These are phyloP conservation scores for Apiosordaria backusii DNA, from an alignment of 495 filamentous ascomycete genomes.

Conservation along the genomic window DNA sequence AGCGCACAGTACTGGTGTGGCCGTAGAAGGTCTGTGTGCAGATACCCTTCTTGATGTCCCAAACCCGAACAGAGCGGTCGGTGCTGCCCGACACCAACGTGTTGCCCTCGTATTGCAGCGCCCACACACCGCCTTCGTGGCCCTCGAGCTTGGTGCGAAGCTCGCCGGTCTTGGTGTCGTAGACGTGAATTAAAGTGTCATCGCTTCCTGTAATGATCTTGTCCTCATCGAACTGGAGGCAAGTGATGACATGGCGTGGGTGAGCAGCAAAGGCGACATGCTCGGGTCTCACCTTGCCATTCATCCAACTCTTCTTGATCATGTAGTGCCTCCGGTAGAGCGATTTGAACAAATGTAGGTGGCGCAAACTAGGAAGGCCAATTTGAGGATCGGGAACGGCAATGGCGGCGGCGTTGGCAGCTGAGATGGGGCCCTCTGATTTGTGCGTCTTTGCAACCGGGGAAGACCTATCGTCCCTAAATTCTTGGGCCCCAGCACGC, in stretches of 20 bases:
- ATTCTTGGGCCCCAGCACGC: conserved; percentile 45
- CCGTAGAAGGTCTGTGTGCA: conserved; percentile 96
- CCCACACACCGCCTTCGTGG: conserved; percentile 98
- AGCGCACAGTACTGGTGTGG: conserved; percentile 95
- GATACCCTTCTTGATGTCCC: conserved; percentile 89
- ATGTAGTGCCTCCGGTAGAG: conserved; percentile 89
- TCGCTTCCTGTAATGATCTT: conserved; percentile 98
- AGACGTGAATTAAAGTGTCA: conserved; percentile 97
- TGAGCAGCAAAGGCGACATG: conserved; percentile 96
- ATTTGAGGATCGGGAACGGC: conserved; percentile 79
- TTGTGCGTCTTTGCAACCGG: conserved; percentile 38
- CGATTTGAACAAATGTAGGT: conserved; percentile 91
- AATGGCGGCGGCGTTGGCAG: conserved; percentile 73
- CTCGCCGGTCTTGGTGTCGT: conserved; percentile 92
- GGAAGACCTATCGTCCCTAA: conserved; percentile 35
- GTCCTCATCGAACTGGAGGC: conserved; percentile 94
- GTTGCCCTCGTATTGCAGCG: conserved; percentile 93
- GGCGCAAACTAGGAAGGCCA: conserved; percentile 72
- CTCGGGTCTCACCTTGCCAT: conserved; percentile 74
- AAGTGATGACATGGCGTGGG: conserved; percentile 94
- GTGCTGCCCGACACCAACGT: conserved; percentile 94
- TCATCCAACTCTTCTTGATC: conserved; percentile 88
- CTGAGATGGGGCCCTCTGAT: conserved; percentile 79
- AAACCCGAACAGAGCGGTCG: conserved; percentile 91
- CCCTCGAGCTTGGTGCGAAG: conserved; percentile 78